A percentile compares a stretch with the other conserved stretches of the same genome.
phyloP scores from a whole-genome alignment of 257 asterid species.

The Cynanchum wilfordii region DNA sequence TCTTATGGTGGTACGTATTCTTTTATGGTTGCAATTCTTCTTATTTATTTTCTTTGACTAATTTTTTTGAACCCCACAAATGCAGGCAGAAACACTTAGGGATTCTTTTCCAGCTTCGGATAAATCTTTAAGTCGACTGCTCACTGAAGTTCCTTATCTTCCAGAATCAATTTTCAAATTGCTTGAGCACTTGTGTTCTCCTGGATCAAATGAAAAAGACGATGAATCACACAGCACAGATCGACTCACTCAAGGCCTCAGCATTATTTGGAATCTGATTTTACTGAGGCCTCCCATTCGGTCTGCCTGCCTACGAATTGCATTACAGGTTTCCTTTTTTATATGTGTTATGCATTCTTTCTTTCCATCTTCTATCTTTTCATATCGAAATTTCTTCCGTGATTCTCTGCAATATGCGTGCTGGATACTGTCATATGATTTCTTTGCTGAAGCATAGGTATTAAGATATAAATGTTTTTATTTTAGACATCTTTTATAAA shows the following conservation, averaged over 20 bases:
- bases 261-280: constrained; percentile 87
- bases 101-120: constrained; percentile 95
- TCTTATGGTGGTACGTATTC: constrained; percentile 68
- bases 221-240: constrained; percentile 74
- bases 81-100: constrained; percentile 85
- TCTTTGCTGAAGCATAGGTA: background rate
- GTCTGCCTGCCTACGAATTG: constrained; percentile 75
- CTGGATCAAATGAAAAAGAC: constrained; percentile 55
- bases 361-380: background rate
- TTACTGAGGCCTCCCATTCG: constrained; percentile 90
- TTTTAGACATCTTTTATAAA: background rate
- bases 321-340: constrained; percentile 59
- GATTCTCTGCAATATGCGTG: background rate
- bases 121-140: constrained; percentile 92
- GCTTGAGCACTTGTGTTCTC: constrained; percentile 79
- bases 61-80: constrained; percentile 5
- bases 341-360: background rate
- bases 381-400: background rate
- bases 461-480: background rate
- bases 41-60: constrained; percentile 19
- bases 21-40: constrained; percentile 20
- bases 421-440: background rate
- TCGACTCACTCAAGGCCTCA: constrained; percentile 96
- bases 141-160: constrained; percentile 84
- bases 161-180: constrained; percentile 70